phyloP scores from a whole-genome alignment of 1,284 basidiomycete genomes.

The Trichosporon ovoides region DNA sequence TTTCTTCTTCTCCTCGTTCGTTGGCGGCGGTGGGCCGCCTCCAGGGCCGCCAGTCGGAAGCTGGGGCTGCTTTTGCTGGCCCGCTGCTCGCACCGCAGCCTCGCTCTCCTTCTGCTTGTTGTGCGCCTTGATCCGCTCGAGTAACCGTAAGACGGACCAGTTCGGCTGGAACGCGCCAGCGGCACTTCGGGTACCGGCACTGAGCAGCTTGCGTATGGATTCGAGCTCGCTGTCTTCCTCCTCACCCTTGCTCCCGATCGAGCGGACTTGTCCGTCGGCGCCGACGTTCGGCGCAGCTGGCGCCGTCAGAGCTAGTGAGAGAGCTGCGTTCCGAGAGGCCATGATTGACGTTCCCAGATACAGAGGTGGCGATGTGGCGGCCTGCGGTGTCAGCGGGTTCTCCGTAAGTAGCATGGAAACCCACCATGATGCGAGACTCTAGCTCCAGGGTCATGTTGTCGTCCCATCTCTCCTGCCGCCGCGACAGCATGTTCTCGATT shows the following conservation, averaged over 20 bases:
- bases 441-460: conserved; percentile 45
- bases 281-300: conserved; percentile 38
- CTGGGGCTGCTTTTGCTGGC: neutral
- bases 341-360: conserved; percentile 48
- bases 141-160: conserved; percentile 35
- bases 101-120: conserved; percentile 18
- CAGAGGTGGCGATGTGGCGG: conserved; percentile 48
- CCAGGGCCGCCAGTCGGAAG: neutral
- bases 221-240: conserved; percentile 29
- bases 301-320: conserved; percentile 41
- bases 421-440: conserved; percentile 47
- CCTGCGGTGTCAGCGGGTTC: conserved; percentile 24
- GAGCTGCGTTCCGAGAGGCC: conserved; percentile 45
- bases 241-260: conserved; percentile 10
- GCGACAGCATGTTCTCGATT: conserved; percentile 45
- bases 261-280: conserved; percentile 35
- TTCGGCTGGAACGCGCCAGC: conserved; percentile 32
- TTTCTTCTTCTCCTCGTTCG: conserved; percentile 28
- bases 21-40: conserved; percentile 12
- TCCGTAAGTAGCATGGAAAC: conserved; percentile 12
- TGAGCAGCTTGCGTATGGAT: conserved; percentile 34
- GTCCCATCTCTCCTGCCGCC: conserved; percentile 42
- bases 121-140: conserved; percentile 27
- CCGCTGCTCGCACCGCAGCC: conserved; percentile 14
- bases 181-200: conserved; percentile 25